These are phyloP conservation scores for Phialemonium atrogriseum DNA, from an alignment of 2,329 filamentous ascomycete genomes.

Conservation along the genomic window DNA sequence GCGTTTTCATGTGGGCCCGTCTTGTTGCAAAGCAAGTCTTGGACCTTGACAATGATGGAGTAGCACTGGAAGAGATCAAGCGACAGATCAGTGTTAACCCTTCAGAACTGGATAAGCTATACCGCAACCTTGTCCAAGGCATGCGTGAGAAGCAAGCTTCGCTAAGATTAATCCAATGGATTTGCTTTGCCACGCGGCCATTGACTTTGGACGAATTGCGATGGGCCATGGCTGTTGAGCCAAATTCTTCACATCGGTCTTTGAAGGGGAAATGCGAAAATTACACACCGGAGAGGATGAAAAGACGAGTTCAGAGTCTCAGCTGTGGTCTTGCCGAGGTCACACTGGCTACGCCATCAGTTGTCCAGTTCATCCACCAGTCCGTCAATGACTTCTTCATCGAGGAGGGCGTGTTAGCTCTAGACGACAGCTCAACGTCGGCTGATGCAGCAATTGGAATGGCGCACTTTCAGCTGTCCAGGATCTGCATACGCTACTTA, in stretches of 20 bases:
- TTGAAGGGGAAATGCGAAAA: conserved; percentile 10
- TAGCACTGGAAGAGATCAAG: conserved; percentile 11
- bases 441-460: too few species aligned
- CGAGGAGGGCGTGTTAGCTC: background rate
- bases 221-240: conserved; percentile 22
- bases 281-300: conserved; percentile 11
- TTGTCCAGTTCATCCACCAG: conserved; percentile 1
- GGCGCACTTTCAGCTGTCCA: too few species aligned
- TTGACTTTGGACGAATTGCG: conserved; percentile 18
- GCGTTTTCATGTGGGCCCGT: conserved; percentile 27
- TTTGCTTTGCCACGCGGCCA: conserved; percentile 20
- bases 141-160: conserved; percentile 14
- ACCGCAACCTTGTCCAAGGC: conserved; percentile 11
- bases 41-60: conserved; percentile 8
- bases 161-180: conserved; percentile 21
- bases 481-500: too few species aligned
- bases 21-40: conserved; percentile 17
- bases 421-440: background rate
- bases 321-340: conserved; percentile 21
- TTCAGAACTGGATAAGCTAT: conserved; percentile 16
- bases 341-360: too few species aligned
- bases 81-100: conserved; percentile 12
- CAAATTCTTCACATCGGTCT: conserved; percentile 11
- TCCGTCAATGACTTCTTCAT: background rate
- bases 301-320: conserved; percentile 12